A percentile compares a stretch with the other conserved stretches of the same genome.
Conservation (phyloP, 2,329 filamentous ascomycete genomes). For the Neofusicoccum kwambonambiense region DNA sequence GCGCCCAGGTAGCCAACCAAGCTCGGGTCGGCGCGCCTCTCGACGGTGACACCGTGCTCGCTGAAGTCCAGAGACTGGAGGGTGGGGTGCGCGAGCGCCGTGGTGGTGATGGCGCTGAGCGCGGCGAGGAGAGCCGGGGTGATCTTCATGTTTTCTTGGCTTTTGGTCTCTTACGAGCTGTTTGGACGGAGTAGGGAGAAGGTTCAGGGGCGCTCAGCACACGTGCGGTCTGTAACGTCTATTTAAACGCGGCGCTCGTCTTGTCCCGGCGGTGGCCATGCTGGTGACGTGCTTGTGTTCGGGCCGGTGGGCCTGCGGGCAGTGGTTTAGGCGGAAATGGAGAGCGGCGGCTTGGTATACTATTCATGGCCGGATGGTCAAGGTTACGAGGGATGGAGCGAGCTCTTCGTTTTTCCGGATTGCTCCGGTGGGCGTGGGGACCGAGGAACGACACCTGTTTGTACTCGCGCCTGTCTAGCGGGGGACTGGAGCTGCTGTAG, state of each 20-base stretch:
- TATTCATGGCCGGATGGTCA: background rate
- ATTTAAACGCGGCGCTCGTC: no score
- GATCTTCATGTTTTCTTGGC: background rate
- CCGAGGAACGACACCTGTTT: background rate
- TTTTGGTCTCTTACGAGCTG: background rate
- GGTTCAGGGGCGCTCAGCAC: no score
- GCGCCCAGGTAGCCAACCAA: conserved; percentile 54
- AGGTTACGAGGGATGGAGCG: background rate
- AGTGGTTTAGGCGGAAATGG: conserved; percentile 5
- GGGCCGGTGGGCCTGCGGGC: background rate
- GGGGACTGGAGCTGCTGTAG: no score
- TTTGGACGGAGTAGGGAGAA: background rate
- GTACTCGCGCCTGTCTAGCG: no score
- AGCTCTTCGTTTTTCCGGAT: background rate
- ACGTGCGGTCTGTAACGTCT: no score
- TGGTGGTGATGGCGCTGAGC: background rate
- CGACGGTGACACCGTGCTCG: conserved; percentile 19
- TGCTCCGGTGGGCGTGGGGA: conserved; percentile 1
- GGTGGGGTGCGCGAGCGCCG: background rate
- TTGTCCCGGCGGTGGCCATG: no score
- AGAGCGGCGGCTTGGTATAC: background rate
- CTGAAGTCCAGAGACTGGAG: conserved; percentile 18
- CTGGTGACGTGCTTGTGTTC: no score
- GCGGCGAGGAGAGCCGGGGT: background rate
- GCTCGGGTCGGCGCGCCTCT: conserved; percentile 32